phyloP scores from a whole-genome alignment of 2,329 filamentous ascomycete species.

The Exophiala phaeomuriformis region DNA sequence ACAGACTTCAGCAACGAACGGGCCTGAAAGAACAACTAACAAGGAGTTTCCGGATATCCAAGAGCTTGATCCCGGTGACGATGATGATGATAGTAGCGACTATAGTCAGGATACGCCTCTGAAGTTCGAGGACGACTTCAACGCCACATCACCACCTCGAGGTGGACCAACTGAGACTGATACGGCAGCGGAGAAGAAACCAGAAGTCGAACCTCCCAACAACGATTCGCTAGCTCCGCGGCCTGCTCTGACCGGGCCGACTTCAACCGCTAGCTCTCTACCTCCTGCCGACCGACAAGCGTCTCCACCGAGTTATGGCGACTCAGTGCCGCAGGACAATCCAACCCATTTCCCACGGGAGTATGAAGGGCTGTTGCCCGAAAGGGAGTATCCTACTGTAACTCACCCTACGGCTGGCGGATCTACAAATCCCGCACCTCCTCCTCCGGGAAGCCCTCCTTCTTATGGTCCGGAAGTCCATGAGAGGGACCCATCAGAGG shows the following conservation, averaged over 20 bases:
- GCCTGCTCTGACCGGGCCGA: constrained; percentile 35
- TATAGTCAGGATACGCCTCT: constrained; percentile 57
- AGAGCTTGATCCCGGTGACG: constrained; percentile 47
- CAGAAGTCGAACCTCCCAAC: constrained; percentile 29
- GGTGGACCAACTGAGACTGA: constrained; percentile 26
- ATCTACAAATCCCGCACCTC: constrained; percentile 15
- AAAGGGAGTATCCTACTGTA: constrained; percentile 35
- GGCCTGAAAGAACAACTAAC: constrained; percentile 32
- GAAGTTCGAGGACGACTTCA: constrained; percentile 91
- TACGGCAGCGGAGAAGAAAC: constrained; percentile 34
- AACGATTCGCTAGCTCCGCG: constrained; percentile 18
- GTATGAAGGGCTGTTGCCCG: constrained; percentile 37
- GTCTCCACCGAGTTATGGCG: constrained; percentile 45
- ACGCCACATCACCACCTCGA: constrained; percentile 49
- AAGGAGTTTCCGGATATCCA: constrained; percentile 89
- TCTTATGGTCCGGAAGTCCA: constrained; percentile 26
- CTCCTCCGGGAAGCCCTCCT: constrained; percentile 15
- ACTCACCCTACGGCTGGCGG: constrained; percentile 34
- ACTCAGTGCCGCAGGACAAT: constrained; percentile 23
- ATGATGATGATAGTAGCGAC: constrained; percentile 74
- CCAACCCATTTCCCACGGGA: constrained; percentile 37
- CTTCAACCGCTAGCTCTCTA: constrained; percentile 36
- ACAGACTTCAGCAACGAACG: constrained; percentile 35
- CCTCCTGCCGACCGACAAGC: constrained; percentile 45
- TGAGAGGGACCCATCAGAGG: constrained; percentile 25